Conservation (phyloP, 768 basidiomycete species). For the Hericium coralloides region DNA sequence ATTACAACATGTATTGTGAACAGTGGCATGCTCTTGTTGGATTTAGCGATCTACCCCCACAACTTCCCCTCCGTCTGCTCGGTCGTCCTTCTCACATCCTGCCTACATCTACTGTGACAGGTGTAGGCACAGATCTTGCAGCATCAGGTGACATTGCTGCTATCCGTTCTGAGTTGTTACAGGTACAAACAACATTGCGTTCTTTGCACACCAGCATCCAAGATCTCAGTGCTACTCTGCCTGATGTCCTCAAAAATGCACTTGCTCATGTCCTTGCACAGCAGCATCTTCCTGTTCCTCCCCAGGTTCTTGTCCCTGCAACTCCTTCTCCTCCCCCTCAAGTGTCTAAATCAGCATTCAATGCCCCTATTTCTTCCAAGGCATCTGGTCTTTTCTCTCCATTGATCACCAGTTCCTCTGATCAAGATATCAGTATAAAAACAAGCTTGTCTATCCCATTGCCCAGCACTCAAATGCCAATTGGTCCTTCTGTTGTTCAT, state of each 20-base stretch:
- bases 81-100: too few species aligned
- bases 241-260: neutral
- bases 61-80: neutral
- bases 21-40: neutral
- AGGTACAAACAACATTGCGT: neutral
- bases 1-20: neutral
- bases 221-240: neutral
- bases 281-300: too few species aligned
- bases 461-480: too few species aligned
- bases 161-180: neutral
- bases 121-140: neutral
- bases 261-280: neutral
- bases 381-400: too few species aligned
- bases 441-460: neutral
- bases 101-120: neutral
- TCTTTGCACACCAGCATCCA: neutral
- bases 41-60: neutral
- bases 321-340: neutral
- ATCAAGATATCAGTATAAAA: too few species aligned
- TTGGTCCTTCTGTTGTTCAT: too few species aligned
- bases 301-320: too few species aligned
- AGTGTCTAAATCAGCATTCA: too few species aligned
- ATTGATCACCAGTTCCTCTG: too few species aligned
- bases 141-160: neutral
- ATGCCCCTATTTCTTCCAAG: too few species aligned